Base-by-base conservation (phyloP, 495 filamentous ascomycete genomes). In the Penicillium crystallinum region DNA sequence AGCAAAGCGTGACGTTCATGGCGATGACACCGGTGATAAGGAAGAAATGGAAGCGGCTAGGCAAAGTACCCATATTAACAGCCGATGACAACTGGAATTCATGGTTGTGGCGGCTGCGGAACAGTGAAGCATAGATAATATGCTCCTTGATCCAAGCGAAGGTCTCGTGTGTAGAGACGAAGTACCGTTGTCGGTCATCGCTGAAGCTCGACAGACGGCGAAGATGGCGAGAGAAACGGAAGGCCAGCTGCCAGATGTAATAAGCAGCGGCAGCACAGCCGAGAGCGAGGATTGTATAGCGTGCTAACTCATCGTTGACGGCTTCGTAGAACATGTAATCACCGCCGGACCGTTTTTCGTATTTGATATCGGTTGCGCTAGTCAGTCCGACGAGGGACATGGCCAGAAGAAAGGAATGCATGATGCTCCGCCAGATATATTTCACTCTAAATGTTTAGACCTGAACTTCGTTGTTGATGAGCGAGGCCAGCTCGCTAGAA, bases 21-120 rank as follows among this genome's bases (percentile, higher is more conserved):
- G 76, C 77, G 22, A 95, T 70, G 62, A 96, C 90, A 11, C 76
- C 74, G 18, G 77, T 58, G 3, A 98, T 73, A 40, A 95, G 73
- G 31, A 93, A 58, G 6, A 77, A 77, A 62, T 98, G 91, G 43
- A 96, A 82, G 9, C 93, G 83, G 36, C 85, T 89, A 4, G 93
- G 93, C 3, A 97, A 72, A 1, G 85, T 91, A 27, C 93, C 93
- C 60, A 96, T 79, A 65, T 89, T 91, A 57, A 93, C 62, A 35
- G 85, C 87, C 12, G 80, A 73, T 5, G 87, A 92, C 5, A 97
- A 69, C 56, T 82, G 81, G 55, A 96, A 81, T 65, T 95, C 91
- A 46, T 85, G 82, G 70, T 93, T 95, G 72, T 97, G 92, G 23
- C 92, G 83, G 54, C 79, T 86, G 10, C 79, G 80, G 67, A 88